Conservation (phyloP, 1,284 basidiomycete species). For the Cryptococcus sp. region DNA sequence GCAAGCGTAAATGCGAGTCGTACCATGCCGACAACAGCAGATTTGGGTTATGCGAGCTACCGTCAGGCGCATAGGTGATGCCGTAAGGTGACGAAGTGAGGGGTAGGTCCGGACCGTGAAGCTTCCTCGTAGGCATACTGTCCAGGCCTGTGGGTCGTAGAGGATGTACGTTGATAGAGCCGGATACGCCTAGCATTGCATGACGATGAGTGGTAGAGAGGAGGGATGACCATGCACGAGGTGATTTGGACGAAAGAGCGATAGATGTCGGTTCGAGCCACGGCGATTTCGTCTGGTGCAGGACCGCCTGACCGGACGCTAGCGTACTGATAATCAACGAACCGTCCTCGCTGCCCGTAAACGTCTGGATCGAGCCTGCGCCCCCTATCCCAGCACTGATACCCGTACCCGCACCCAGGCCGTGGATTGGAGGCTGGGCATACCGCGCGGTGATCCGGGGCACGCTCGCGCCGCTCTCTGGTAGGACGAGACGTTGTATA, state of each 20-base stretch:
- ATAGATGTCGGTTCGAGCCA: constrained; percentile 35
- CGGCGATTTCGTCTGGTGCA: constrained; percentile 39
- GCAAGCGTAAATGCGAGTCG: constrained; percentile 48
- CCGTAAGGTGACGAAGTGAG: constrained; percentile 38
- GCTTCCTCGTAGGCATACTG: constrained; percentile 1
- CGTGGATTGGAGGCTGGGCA: constrained; percentile 1
- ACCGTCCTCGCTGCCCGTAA: constrained; percentile 14
- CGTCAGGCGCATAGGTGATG: constrained; percentile 13
- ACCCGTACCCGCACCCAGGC: not conserved
- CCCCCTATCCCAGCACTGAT: not conserved
- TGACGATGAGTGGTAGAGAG: constrained; percentile 11
- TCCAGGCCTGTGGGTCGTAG: constrained; percentile 16
- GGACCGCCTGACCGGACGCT: constrained; percentile 25
- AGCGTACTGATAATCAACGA: constrained; percentile 35
- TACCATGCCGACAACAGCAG: constrained; percentile 45
- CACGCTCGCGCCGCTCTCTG: not conserved
- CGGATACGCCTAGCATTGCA: constrained; percentile 27
- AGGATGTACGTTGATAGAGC: constrained; percentile 20
- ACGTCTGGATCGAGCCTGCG: constrained; percentile 16
- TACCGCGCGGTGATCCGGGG: constrained; percentile 23
- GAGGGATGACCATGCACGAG: constrained; percentile 40
- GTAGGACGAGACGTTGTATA: constrained; percentile 26
- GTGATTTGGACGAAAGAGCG: constrained; percentile 7
- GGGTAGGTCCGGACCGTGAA: constrained; percentile 31
- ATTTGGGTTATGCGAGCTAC: constrained; percentile 19